Base-by-base conservation (phyloP, 2,329 filamentous ascomycete species). In the Coniochaeta hoffmannii region DNA sequence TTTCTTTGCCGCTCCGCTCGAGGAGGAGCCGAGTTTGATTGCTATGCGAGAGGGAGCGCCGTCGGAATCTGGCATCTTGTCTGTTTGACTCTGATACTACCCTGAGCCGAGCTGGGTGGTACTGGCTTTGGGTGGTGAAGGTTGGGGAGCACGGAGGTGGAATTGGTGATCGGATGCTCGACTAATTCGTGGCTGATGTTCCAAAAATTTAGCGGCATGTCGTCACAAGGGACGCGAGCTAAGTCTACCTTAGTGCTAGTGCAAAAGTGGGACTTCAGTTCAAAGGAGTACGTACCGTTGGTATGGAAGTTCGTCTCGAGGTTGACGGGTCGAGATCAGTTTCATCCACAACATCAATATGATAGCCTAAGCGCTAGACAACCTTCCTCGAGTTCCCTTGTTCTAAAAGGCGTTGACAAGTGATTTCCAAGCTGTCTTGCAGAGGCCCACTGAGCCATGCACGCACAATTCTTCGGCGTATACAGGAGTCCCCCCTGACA, bases 51-150 rank as follows among this genome's bases (percentile, higher is more conserved):
- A 54, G n/a, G 61, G 49, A 17, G 55, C 54, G 10, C 30, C 34
- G 36, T 58, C 55, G 49, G 36, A 52, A 14, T 61, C 58, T 5
- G 62, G 38, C 63, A 64, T 61, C 32, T 24, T 62, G 36, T 10
- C 53, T 28, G 49, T n/a, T 4, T 22, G 24, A 31, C 24, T 12
- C n/a, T 19, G 44, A 53, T 51, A 26, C 22, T 4, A 28, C 41
- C 15, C 24, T 46, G 10, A 10, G 49, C 28, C 15, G 8, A 32
- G 30, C 30, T 32, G 35, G 15, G 31, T 30, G n/a, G 35, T 15
- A 19, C 19, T 38, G 28, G 9, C 32, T 28, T 28, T 26, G 14
- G 7, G 8, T 46, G 19, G 31, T 34, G 4, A 9, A 26, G 10
- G 50, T 50, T 41, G 46, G 28, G 22, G 28, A 31, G 41, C 17